Evolutionary conservation across 164 flowering plant genomes (phyloP), one percentile per base, ranked within the genome.

Genomic region (Piper longum): DNA sequence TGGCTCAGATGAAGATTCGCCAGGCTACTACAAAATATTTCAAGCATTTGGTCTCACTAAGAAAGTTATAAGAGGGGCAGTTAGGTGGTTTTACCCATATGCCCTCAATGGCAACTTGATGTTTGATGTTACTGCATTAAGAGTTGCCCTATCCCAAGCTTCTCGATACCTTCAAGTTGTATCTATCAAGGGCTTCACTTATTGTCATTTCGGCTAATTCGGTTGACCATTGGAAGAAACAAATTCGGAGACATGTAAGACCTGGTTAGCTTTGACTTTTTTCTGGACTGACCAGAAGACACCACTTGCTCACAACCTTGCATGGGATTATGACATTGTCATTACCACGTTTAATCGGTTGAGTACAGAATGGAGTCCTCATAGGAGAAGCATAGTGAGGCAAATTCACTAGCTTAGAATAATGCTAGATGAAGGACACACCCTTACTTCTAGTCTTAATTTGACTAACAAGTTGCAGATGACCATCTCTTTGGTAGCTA

Each of bases 261-360:
- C 84, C 86, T 56, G 83, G 84, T 41, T 90, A 85, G 71, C 70
- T 93, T 67, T 81, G 76, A 56, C 77, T 90, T 61, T 93, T 69
- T 69, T 88, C 19, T 89, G 97, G 98, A 83, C 75, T 48, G 93
- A 85, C 76, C 77, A 80, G 55, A 83, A 70, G 69, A 82, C 76
- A 76, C 96, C 87, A 64, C 67, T 79, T 64, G 86, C 82, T 39
- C 96, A 93, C 70, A 74, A 66, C 73, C 77, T 93, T 69, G 97
- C 97, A 59, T 93, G 97, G 98, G 96, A 90, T 66, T 85, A 90
- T 78, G 98, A 93, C 69, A 72, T 93, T 78, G 92, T 93, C 66
- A 82, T 93, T 19, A 89, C 97, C 48, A 93, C 97, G 18, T 89
- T 93, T 68, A 86, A 58, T 69, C 91, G 98, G 48, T 80, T 93